phyloP scores from a whole-genome alignment of 345 rosid species.

The Bruguiera parviflora region DNA sequence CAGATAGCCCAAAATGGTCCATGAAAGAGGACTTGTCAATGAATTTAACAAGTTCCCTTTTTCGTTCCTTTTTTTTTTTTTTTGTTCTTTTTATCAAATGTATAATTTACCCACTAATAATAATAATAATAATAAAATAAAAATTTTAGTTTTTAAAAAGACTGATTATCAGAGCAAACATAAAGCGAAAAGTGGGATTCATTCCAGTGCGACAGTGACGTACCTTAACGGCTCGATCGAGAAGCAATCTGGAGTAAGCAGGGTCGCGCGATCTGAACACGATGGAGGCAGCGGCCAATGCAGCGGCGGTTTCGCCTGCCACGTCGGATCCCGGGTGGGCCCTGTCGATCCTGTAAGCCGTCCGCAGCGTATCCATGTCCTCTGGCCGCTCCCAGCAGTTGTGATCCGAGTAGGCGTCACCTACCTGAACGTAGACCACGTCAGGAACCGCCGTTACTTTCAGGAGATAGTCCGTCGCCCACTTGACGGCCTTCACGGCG shows the following conservation, averaged over 20 bases:
- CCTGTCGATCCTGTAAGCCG: slow-evolving; percentile 26
- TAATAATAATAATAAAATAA: too few relatives aligned
- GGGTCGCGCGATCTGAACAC: slow-evolving; percentile 33
- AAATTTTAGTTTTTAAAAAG: too few relatives aligned
- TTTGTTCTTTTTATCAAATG: too few relatives aligned
- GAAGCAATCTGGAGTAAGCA: slow-evolving; percentile 29
- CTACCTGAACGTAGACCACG: slow-evolving; percentile 32
- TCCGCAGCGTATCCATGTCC: slow-evolving; percentile 33
- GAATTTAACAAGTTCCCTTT: too few relatives aligned
- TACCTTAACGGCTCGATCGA: slow-evolving; percentile 35
- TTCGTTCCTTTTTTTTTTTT: too few relatives aligned
- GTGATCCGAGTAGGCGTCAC: slow-evolving; percentile 33
- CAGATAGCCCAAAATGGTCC: too few relatives aligned
- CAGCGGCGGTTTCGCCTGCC: slow-evolving; percentile 37
- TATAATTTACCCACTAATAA: too few relatives aligned
- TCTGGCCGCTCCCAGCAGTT: slow-evolving; percentile 39
- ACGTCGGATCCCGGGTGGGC: slow-evolving; percentile 36
- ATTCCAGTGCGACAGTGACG: slow-evolving; percentile 17
- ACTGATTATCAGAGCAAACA: too few relatives aligned
- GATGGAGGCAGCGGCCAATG: slow-evolving; percentile 35
- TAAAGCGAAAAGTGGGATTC: neutral
- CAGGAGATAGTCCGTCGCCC: slow-evolving; percentile 31
- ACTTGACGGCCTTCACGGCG: slow-evolving; percentile 30
- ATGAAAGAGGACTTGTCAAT: too few relatives aligned
- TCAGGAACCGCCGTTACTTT: slow-evolving; percentile 29